Evolutionary conservation across 2,329 filamentous ascomycete genomes (phyloP), one percentile per base, ranked within the genome.

Genomic region (Ambrosiella xylebori): DNA sequence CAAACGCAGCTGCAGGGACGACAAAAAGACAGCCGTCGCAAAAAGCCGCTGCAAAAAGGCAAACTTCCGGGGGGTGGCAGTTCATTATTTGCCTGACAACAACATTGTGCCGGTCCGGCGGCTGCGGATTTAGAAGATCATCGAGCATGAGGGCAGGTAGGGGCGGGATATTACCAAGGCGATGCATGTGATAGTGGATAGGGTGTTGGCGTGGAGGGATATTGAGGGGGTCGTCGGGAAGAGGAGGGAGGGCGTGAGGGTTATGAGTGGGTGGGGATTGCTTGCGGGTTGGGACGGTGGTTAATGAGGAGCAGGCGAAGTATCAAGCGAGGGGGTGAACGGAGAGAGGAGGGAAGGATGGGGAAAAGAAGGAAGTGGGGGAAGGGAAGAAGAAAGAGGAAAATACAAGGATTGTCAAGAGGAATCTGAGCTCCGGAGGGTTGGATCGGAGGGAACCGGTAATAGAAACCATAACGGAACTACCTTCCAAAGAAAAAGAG

Each of bases 111-210:
- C 78, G 9, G 74, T 78, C 7, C 79, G 90, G 44, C 79, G 79
- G 57, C 69, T 82, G 59, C 82, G 86, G 3, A 95, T 96, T 56
- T 77, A 77, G 37, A 89, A 84, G 67, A 83, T 86, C 0, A 76
- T 80, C 56, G 82, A 88, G 64, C 82, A 82, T 66, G 91, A 91
- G 49, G 91, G 85, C 1, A 71, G 67, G 0, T 93, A 89, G 82
- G 77, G 80, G 36, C 76, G 75, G 55, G 70, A 74, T 0, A 79
- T 83, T 65, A 68, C 63, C 0, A 69, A 69, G 19, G 78, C 93
- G 13, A 94, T 85, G 0, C 88, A 95, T 69, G 72, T 95, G 54
- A 76, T 97, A 60, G 83, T 88, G 1, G 90, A 96, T 65, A 84
- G 81, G 62, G 70, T 70, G 1, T 70, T 93, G 54, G 71, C 71